Conservation (phyloP, 352 stramenopile species). For the Phytopythium chamaehyphon region DNA sequence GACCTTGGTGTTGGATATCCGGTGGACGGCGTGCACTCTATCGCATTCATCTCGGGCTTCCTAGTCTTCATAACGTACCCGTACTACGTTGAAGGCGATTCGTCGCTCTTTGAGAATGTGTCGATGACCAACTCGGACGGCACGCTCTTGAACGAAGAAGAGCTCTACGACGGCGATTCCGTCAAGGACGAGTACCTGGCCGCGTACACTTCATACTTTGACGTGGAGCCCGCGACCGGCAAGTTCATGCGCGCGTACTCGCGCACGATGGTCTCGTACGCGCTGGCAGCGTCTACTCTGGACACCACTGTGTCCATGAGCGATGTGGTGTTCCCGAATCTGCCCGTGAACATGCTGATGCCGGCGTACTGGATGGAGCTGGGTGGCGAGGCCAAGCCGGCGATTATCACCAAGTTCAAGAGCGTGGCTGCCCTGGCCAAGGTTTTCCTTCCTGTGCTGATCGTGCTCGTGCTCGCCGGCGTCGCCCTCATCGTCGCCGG, state of each 20-base stretch:
- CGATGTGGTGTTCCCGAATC: conserved; percentile 50
- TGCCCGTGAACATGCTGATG: conserved; percentile 52
- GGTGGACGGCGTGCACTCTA: conserved; percentile 58
- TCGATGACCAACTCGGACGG: conserved; percentile 59
- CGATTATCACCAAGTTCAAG: conserved; percentile 47
- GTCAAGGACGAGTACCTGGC: conserved; percentile 38
- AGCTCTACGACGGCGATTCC: conserved; percentile 44
- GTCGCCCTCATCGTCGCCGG: conserved; percentile 29
- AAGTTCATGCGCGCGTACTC: conserved; percentile 69
- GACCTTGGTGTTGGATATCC: conserved; percentile 39
- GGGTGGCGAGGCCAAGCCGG: conserved; percentile 29
- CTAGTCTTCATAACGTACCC: conserved; percentile 66
- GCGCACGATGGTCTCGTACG: conserved; percentile 55
- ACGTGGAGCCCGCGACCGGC: conserved; percentile 63
- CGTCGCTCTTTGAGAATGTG: conserved; percentile 33
- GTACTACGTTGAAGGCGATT: conserved; percentile 59
- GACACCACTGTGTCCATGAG: conserved; percentile 43
- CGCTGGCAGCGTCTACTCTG: conserved; percentile 32
- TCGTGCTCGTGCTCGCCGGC: conserved; percentile 49
- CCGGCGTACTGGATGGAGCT: conserved; percentile 61
- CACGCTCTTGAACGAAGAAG: conserved; percentile 22
- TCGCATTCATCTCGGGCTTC: conserved; percentile 66
- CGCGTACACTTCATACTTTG: conserved; percentile 52
- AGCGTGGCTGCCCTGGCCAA: conserved; percentile 34
- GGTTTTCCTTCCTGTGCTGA: conserved; percentile 51